Evolutionary conservation across 129 eudicot genomes (phyloP).

Genomic region (Saussurea involucrata): DNA sequence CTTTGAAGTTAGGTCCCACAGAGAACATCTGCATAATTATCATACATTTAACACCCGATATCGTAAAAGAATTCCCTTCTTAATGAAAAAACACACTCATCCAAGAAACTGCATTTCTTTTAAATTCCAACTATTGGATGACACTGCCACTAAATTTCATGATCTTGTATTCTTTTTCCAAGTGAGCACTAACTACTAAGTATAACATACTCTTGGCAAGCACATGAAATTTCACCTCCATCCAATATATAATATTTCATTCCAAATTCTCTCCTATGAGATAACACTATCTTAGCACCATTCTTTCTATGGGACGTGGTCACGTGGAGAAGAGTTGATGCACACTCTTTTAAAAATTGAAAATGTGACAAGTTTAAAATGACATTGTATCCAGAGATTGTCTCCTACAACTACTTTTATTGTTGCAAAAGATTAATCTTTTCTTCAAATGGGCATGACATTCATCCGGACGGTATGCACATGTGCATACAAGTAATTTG

Average conservation of each 20-base stretch:
- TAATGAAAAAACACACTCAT: background rate
- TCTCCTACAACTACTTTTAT: background rate
- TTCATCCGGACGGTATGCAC: too few relatives aligned
- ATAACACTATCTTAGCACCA: background rate
- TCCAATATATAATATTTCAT: too few relatives aligned
- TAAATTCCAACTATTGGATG: background rate
- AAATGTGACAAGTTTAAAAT: background rate
- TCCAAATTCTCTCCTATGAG: too few relatives aligned
- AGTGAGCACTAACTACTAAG: background rate
- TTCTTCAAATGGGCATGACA: background rate
- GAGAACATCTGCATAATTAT: constrained; percentile 64
- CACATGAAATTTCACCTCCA: background rate
- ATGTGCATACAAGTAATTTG: too few relatives aligned
- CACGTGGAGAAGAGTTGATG: background rate
- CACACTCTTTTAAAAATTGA: background rate
- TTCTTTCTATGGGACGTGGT: background rate
- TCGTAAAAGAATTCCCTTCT: background rate
- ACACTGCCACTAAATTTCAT: background rate
- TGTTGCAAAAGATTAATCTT: background rate
- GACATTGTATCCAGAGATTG: background rate
- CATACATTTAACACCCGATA: background rate
- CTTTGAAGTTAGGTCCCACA: constrained; percentile 75
- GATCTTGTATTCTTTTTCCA: background rate
- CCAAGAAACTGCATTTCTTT: background rate
- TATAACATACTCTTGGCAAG: too few relatives aligned